phyloP scores from a whole-genome alignment of 768 basidiomycete species.

The Xerocomellus intermedius region DNA sequence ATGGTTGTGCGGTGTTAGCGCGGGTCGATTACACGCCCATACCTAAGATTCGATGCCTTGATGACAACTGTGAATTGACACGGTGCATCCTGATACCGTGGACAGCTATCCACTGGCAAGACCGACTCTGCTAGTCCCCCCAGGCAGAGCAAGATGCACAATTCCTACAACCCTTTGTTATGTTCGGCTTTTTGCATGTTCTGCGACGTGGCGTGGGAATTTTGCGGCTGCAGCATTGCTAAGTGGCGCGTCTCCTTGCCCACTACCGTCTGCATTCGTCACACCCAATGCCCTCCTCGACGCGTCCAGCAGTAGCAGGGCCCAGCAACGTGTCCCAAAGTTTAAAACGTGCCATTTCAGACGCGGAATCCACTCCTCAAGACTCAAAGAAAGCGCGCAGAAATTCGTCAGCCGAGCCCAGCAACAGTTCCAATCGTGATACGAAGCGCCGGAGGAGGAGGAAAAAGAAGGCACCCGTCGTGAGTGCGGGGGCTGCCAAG shows the following conservation, averaged over 20 bases:
- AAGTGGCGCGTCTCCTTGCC: slow-evolving; percentile 1
- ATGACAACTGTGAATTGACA: background rate
- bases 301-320: slow-evolving; percentile 19
- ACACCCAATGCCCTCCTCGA: slow-evolving; percentile 26
- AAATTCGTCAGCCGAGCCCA: slow-evolving; percentile 17
- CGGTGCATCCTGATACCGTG: background rate
- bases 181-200: background rate
- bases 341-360: slow-evolving; percentile 25
- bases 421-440: slow-evolving; percentile 19
- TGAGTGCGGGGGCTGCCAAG: slow-evolving; percentile 9
- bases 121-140: background rate
- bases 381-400: slow-evolving; percentile 26
- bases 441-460: slow-evolving; percentile 27
- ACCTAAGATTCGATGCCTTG: background rate
- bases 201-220: slow-evolving; percentile 27
- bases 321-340: slow-evolving; percentile 2
- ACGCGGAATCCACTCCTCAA: slow-evolving; percentile 20
- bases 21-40: no score
- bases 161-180: background rate
- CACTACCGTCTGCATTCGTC: background rate
- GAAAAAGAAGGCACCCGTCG: slow-evolving; percentile 30
- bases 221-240: background rate
- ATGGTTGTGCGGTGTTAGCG: no score
- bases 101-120: no score
- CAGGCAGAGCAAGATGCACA: background rate